These are phyloP conservation scores for Setomelanomma holmii DNA, from an alignment of 2,329 filamentous ascomycete genomes.

Conservation along the genomic window DNA sequence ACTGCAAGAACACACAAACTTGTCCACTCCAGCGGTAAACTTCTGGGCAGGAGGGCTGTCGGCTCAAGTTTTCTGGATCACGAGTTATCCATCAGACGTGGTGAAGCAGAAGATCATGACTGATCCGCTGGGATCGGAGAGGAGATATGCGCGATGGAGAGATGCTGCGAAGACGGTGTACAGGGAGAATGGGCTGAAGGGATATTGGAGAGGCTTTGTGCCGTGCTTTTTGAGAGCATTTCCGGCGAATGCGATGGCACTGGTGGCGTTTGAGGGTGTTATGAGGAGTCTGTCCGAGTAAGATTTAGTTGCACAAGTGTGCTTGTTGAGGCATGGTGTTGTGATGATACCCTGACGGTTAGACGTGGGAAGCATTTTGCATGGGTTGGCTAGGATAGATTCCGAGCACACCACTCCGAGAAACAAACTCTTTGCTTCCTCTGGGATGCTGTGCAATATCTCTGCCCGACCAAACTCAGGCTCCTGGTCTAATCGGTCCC, in stretches of 20 bases:
- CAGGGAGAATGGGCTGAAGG: slow-evolving; percentile 74
- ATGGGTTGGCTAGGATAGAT: background rate
- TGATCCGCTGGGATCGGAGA: slow-evolving; percentile 73
- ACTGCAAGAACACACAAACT: slow-evolving; percentile 69
- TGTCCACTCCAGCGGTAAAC: slow-evolving; percentile 83
- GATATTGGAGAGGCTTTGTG: slow-evolving; percentile 90
- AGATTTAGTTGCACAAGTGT: background rate
- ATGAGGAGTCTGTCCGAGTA: slow-evolving; percentile 66
- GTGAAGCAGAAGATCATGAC: slow-evolving; percentile 99
- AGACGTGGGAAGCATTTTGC: no score
- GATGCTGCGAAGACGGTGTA: slow-evolving; percentile 81
- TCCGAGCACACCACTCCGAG: background rate
- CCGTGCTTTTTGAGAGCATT: slow-evolving; percentile 95
- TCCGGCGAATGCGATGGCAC: slow-evolving; percentile 91
- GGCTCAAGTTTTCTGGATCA: slow-evolving; percentile 94
- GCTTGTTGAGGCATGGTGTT: no score
- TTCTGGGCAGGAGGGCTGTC: slow-evolving; percentile 97
- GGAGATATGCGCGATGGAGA: slow-evolving; percentile 76
- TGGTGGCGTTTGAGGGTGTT: slow-evolving; percentile 91
- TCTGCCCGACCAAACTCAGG: no score
- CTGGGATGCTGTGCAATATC: no score
- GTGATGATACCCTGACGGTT: background rate
- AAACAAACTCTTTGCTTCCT: background rate
- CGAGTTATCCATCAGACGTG: slow-evolving; percentile 89
- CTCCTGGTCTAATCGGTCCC: no score